Evolutionary conservation across 164 flowering plant species (phyloP).

Genomic region (Macadamia tetraphylla): DNA sequence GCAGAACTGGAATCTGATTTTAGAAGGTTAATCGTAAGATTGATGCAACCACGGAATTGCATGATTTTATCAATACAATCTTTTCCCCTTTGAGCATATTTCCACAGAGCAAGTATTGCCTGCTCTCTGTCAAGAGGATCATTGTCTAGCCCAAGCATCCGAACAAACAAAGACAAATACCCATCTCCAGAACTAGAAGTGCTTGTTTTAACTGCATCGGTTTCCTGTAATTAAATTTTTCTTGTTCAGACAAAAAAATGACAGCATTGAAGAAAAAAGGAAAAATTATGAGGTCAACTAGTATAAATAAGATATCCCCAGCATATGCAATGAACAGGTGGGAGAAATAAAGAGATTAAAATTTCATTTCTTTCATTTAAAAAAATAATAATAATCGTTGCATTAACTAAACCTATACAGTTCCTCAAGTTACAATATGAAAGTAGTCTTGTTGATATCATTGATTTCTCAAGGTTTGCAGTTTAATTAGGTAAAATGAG

Average conservation of each 20-base stretch:
- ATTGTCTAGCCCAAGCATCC: conserved; percentile 82
- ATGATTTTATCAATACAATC: conserved; percentile 56
- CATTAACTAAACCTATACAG: too few species aligned
- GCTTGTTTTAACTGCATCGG: conserved; percentile 19
- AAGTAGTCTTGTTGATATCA: not conserved
- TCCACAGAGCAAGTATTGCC: conserved; percentile 72
- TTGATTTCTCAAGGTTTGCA: not conserved
- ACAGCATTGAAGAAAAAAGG: too few species aligned
- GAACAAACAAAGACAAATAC: conserved; percentile 63
- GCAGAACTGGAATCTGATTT: conserved; percentile 56
- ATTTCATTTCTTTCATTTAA: too few species aligned
- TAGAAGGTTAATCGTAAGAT: conserved; percentile 62
- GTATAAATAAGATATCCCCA: too few species aligned
- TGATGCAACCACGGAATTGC: conserved; percentile 64
- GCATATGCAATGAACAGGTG: too few species aligned
- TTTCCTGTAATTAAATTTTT: conserved; percentile 32
- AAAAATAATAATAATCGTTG: too few species aligned
- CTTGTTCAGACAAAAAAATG: too few species aligned
- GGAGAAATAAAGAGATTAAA: too few species aligned
- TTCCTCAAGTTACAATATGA: not conserved
- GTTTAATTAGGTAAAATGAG: not conserved
- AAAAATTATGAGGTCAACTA: too few species aligned
- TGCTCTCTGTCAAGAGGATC: conserved; percentile 80
- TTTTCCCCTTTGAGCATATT: conserved; percentile 77
- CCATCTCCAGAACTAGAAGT: conserved; percentile 40